These are phyloP conservation scores for Amylocarpus encephaloides DNA, from an alignment of 2,329 filamentous ascomycete genomes.

Conservation along the genomic window DNA sequence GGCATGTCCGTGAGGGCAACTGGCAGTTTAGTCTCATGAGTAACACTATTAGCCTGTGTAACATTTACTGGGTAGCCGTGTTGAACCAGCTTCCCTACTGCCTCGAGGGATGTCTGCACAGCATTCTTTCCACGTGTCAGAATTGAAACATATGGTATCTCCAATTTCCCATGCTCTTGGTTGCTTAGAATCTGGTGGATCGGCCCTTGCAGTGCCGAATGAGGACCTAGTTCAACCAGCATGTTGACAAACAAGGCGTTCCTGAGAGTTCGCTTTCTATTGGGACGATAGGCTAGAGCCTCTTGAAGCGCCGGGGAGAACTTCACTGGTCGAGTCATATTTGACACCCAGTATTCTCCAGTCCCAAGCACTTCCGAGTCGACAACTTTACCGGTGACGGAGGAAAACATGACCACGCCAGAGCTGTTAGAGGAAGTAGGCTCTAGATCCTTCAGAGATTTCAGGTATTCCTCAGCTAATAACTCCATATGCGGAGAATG, in stretches of 20 bases:
- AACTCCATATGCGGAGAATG: slow-evolving; percentile 32
- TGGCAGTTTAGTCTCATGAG: not conserved
- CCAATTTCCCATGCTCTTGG: slow-evolving; percentile 15
- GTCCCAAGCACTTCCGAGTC: not conserved
- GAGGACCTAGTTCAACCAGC: slow-evolving; percentile 32
- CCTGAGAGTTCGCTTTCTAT: too few species aligned
- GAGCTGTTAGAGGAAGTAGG: not conserved
- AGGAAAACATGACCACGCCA: not conserved
- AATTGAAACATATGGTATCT: not conserved
- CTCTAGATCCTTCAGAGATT: not conserved
- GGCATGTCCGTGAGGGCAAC: slow-evolving; percentile 32
- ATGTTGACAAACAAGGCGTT: too few species aligned
- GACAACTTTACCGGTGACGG: not conserved
- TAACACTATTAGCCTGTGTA: not conserved
- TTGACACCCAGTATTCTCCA: not conserved
- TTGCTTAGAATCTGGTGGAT: slow-evolving; percentile 34
- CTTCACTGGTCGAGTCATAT: not conserved
- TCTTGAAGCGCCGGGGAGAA: too few species aligned
- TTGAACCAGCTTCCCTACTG: not conserved
- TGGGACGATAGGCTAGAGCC: too few species aligned
- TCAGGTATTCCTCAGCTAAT: not conserved
- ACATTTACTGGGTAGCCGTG: slow-evolving; percentile 2
- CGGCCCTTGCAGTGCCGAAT: slow-evolving; percentile 33
- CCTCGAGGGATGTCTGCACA: not conserved
- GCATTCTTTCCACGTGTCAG: slow-evolving; percentile 4